Base-by-base conservation (phyloP, 306 rosid species). In the Rosa multiflora region DNA sequence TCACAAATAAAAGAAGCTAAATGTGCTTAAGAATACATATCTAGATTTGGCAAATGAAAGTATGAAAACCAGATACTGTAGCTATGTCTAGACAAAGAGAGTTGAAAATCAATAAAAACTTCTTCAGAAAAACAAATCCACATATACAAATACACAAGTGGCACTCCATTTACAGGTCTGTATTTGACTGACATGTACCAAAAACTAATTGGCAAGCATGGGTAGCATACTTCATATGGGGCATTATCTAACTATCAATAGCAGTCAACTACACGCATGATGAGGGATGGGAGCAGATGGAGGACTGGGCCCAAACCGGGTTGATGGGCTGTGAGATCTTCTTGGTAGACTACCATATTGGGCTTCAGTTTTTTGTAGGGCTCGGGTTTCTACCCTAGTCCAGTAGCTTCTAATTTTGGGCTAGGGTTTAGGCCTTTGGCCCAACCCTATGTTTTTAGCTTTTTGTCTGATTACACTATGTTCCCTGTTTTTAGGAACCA, bases 81-180 rank as follows among this genome's bases (percentile, higher is more conserved):
- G 76, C 70, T 53, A 17, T 9, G 44, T 75, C 73, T 52, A 76
- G 20, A 80, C 69, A 66, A 10, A 21, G 46, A n/a, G 32, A 64
- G 59, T 46, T 80, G 26, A 66, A 42, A 64, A 43, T 44, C 13
- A 46, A 53, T 47, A 44, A 26, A 56, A 58, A 71, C n/a, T 32
- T 40, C n/a, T 51, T n/a, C 47, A 49, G 21, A 72, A 48, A 46
- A 72, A 70, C 21, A 12, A 8, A 37, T 18, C 10, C 18, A 42
- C 35, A 74, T 14, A 14, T 20, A 59, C 26, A 32, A 23, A 26
- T 15, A 42, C 6, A 74, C 2, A 73, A 52, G 35, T 73, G 58
- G 47, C 47, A 18, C 20, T 51, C 6, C 17, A 51, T 51, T 48
- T 73, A n/a, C 66, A 73, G n/a, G 64, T 37, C 77, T 15, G 39